phyloP scores from a whole-genome alignment of 2,329 filamentous ascomycete species.

The Trichophyton rubrum region DNA sequence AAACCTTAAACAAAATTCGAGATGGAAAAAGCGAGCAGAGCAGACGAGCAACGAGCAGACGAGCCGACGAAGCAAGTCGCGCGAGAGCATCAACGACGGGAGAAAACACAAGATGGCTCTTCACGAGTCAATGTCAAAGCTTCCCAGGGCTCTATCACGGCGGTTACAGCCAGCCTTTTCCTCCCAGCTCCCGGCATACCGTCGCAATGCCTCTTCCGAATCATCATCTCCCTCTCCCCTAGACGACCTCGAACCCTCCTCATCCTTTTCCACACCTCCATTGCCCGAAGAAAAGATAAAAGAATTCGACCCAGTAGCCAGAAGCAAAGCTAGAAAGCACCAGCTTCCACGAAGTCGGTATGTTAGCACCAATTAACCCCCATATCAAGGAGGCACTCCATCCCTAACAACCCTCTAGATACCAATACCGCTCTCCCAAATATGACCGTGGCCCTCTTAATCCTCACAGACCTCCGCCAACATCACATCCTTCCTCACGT shows the following conservation, averaged over 20 bases:
- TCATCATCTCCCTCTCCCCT: slow-evolving; percentile 21
- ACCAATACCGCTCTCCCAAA: slow-evolving; percentile 87
- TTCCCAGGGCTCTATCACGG: slow-evolving; percentile 28
- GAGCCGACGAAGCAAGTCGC: background rate
- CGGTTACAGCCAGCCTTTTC: slow-evolving; percentile 22
- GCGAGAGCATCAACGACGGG: background rate
- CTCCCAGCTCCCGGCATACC: slow-evolving; percentile 22
- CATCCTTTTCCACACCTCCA: slow-evolving; percentile 33
- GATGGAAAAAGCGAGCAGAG: background rate
- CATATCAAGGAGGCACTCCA: too few species aligned
- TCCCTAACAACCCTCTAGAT: slow-evolving; percentile 42
- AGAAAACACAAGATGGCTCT: slow-evolving; percentile 25
- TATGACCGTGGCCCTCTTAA: slow-evolving; percentile 90
- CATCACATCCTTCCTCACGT: slow-evolving; percentile 76
- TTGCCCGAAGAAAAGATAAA: slow-evolving; percentile 31
- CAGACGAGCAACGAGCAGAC: background rate
- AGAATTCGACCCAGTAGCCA: slow-evolving; percentile 39
- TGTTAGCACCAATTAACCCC: slow-evolving; percentile 9
- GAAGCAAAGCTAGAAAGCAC: slow-evolving; percentile 32
- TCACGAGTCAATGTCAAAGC: slow-evolving; percentile 28
- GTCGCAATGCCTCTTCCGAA: slow-evolving; percentile 38
- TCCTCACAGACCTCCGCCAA: slow-evolving; percentile 76
- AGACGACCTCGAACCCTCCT: slow-evolving; percentile 37
- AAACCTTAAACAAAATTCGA: background rate
- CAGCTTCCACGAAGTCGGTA: slow-evolving; percentile 44